Base-by-base conservation (phyloP, 1,284 basidiomycete genomes). In the Xanthoconium separans region DNA sequence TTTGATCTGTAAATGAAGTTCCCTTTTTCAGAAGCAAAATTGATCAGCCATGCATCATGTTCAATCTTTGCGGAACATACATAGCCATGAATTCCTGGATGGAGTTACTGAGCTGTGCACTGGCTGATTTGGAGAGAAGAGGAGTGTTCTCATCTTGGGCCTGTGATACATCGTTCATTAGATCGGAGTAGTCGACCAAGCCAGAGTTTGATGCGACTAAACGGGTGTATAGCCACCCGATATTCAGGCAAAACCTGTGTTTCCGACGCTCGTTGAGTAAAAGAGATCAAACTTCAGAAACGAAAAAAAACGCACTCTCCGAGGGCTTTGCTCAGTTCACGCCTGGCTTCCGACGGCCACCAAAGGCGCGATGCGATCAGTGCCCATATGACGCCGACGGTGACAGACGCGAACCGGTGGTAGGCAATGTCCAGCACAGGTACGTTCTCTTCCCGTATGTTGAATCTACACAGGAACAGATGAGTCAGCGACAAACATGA, bases 311-410 rank as follows among this genome's bases (percentile, higher is more conserved):
- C 86, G 70, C 65, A 91, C 92, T 98, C 93, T 73, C 92, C 89
- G 5, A 98, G 78, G 0, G 85, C 89, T 56, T 85, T 85, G 39
- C 89, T 84, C 3, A 99, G 77, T 72, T 98, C 95, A 30, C 90
- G 77, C 50, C 95, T 77, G 1, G 95, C 95, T 66, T 97, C 95
- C 20, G 91, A 84, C 1, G 96, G 95, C 95, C 95, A 98, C 86
- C 95, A 93, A 59, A 90, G 88, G 45, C 92, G 79, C 7, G 92
- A 95, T 13, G 98, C 85, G 29, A 97, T 71, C 3, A 87, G 83
- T 0, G 94, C 95, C 89, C 92, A 98, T 1, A 95, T 69, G 1
- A 96, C 93, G 15, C 95, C 95, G 7, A 84, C 80, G 1, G 83
- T 87, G n/a, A 99, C 95, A 22, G 93, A 82, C 4, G 88, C 66